Base-by-base conservation (phyloP, 169 alveolate genomes). In the Plasmodium cynomolgi region DNA sequence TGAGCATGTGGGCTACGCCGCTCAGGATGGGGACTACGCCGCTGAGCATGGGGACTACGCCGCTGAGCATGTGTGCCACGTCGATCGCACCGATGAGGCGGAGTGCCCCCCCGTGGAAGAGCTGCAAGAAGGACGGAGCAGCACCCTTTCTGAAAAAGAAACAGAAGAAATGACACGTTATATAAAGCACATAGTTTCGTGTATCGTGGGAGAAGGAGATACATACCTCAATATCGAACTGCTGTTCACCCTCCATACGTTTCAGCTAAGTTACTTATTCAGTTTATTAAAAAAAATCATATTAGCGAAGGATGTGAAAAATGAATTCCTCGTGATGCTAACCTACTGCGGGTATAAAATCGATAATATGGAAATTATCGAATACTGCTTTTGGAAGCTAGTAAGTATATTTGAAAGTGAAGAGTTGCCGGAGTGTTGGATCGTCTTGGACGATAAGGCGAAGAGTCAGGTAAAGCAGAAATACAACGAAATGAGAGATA, bases 281-380 rank as follows among this genome's bases (percentile, higher is more conserved):
- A n/a, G 81, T 71, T 3, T 82, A 11, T 82, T 91, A 26, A 91
- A 91, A 33, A 91, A 44, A 3, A 13, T 81, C 3, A 56, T 88
- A 58, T 82, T 91, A 73, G 39, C n/a, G 56, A 90, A 58, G 33
- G 29, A 72, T 7, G 5, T 82, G n/a, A 80, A 81, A 81, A 90
- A 91, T 91, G 92, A 91, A 29, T 23, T 81, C 62, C 47, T 91
- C 15, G 77, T 91, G 5, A 91, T 91, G 92, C 47, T 91, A 82
- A 91, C 92, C 15, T 91, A 91, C 84, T 81, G 95, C 50, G 95
- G 82, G 9, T 91, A 44, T 72, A 91, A 72, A 81, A 71, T 82
- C 29, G 29, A 82, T 2, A 91, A 91, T 29, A 50, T 71, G 15
- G 95, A 91, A 91, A 72, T 91, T 11, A 73, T 91, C 26, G 80